Conservation (phyloP, 2,329 filamentous ascomycete species). For the Sodiomyces alkalinus region DNA sequence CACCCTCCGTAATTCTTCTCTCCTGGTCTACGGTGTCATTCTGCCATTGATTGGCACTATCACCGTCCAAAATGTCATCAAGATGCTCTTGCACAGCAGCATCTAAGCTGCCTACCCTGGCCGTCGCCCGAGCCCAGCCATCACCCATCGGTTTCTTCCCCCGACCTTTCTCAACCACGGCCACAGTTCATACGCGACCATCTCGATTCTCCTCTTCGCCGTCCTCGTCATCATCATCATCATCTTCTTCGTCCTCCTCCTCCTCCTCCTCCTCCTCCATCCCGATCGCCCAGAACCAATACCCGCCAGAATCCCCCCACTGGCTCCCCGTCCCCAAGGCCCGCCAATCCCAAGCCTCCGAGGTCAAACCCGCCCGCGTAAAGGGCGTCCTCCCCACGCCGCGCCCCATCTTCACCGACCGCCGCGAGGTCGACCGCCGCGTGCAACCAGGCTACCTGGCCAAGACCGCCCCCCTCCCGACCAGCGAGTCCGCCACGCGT, state of each 20-base stretch:
- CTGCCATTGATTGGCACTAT: conserved; percentile 3
- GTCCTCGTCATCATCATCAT: too few species aligned
- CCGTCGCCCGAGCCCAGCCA: conserved; percentile 1
- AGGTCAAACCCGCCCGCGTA: conserved; percentile 28
- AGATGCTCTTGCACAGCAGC: conserved; percentile 6
- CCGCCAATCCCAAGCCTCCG: conserved; percentile 60
- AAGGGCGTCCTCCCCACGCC: conserved; percentile 77
- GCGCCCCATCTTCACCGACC: conserved; percentile 58
- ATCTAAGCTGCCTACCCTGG: conserved; percentile 4
- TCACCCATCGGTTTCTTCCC: too few species aligned
- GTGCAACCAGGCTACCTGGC: conserved; percentile 43
- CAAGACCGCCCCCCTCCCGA: conserved; percentile 40
- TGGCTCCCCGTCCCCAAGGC: conserved; percentile 72
- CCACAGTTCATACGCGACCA: too few species aligned
- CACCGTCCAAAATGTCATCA: conserved; percentile 5
- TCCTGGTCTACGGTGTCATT: too few species aligned
- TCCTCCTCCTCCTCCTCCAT: conserved; percentile 44
- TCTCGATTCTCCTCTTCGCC: too few species aligned
- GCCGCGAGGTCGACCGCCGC: conserved; percentile 49
- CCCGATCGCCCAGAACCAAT: too few species aligned
- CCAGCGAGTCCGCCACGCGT: conserved; percentile 18
- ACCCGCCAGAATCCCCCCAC: conserved; percentile 68
- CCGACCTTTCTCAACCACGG: conserved; percentile 18
- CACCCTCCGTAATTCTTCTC: too few species aligned
- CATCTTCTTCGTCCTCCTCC: too few species aligned